Evolutionary conservation across 768 basidiomycete genomes (phyloP).

Genomic region (Trametes meyenii): DNA sequence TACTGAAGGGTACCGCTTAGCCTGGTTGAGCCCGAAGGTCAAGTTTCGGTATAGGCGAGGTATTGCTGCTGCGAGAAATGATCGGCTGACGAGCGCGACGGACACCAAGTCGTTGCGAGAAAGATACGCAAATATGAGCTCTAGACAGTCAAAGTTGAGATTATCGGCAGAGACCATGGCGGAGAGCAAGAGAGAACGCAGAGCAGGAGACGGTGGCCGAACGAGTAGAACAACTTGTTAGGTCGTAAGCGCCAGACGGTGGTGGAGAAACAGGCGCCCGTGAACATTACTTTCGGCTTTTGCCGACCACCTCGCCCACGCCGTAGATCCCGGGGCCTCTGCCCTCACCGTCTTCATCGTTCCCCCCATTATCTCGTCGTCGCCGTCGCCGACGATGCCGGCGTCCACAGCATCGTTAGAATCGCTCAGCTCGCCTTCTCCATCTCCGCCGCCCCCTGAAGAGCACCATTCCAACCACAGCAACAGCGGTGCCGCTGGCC

Average conservation of each 20-base stretch:
- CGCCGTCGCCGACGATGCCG: constrained; percentile 41
- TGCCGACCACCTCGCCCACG: constrained; percentile 22
- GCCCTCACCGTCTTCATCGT: constrained; percentile 1
- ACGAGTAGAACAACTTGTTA: neutral
- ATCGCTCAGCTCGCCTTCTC: constrained; percentile 68
- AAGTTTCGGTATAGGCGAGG: constrained; percentile 65
- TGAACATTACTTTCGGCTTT: constrained; percentile 11
- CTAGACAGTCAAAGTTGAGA: constrained; percentile 72
- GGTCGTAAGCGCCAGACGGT: constrained; percentile 8
- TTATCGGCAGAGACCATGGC: constrained; percentile 68
- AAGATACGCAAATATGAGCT: constrained; percentile 62
- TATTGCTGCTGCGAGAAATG: constrained; percentile 65
- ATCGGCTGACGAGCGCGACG: constrained; percentile 63
- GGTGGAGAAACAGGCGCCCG: neutral
- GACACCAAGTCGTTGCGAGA: constrained; percentile 56
- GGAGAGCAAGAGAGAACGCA: neutral
- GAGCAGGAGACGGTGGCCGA: constrained; percentile 1
- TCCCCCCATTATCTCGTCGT: constrained; percentile 19
- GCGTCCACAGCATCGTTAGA: constrained; percentile 66
- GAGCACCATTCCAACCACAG: constrained; percentile 35
- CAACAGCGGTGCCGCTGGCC: constrained; percentile 40
- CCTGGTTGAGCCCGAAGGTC: constrained; percentile 55
- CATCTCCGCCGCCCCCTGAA: constrained; percentile 50
- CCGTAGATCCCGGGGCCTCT: constrained; percentile 12
- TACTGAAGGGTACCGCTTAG: constrained; percentile 59